A percentile compares a stretch with the other conserved stretches of the same genome.
Evolutionary conservation across 495 filamentous ascomycete species (phyloP).

Genomic region (Clavariopsis aquatica): DNA sequence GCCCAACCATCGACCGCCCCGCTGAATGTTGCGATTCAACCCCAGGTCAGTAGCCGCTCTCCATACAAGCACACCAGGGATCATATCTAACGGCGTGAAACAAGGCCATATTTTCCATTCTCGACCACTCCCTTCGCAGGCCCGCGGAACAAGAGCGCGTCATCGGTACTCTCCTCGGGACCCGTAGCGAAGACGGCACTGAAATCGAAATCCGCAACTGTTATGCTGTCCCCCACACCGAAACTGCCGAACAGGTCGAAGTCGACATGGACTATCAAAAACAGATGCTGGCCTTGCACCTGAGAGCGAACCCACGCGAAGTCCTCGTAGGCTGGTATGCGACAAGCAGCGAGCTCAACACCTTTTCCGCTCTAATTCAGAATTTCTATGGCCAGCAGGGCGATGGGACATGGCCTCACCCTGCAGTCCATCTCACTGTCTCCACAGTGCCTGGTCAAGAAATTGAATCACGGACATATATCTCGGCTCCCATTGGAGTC

Average conservation of each 20-base stretch:
- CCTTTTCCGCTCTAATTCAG: slow-evolving; percentile 95
- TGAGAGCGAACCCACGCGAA: slow-evolving; percentile 92
- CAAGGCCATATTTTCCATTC: slow-evolving; percentile 91
- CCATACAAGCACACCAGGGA: neutral
- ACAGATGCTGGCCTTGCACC: slow-evolving; percentile 91
- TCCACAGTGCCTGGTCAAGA: slow-evolving; percentile 81
- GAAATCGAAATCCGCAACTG: slow-evolving; percentile 93
- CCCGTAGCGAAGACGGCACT: slow-evolving; percentile 89
- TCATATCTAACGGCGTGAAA: neutral
- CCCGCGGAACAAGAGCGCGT: slow-evolving; percentile 89
- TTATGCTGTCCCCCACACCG: slow-evolving; percentile 97
- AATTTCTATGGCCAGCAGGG: slow-evolving; percentile 98
- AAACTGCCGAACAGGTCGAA: slow-evolving; percentile 97
- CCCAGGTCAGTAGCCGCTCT: slow-evolving; percentile 66
- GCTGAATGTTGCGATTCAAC: slow-evolving; percentile 89
- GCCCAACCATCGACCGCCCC: slow-evolving; percentile 82
- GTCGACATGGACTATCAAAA: slow-evolving; percentile 99
- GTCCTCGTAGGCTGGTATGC: slow-evolving; percentile 98
- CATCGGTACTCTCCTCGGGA: slow-evolving; percentile 91
- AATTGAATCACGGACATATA: slow-evolving; percentile 85
- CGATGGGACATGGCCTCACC: slow-evolving; percentile 94
- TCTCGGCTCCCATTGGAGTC: slow-evolving; percentile 90
- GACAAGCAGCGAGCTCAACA: slow-evolving; percentile 92
- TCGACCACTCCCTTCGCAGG: slow-evolving; percentile 92
- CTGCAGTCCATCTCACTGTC: slow-evolving; percentile 93